Base-by-base conservation (phyloP, 371 early-diverging fungal species). In the Mortierella sp. region DNA sequence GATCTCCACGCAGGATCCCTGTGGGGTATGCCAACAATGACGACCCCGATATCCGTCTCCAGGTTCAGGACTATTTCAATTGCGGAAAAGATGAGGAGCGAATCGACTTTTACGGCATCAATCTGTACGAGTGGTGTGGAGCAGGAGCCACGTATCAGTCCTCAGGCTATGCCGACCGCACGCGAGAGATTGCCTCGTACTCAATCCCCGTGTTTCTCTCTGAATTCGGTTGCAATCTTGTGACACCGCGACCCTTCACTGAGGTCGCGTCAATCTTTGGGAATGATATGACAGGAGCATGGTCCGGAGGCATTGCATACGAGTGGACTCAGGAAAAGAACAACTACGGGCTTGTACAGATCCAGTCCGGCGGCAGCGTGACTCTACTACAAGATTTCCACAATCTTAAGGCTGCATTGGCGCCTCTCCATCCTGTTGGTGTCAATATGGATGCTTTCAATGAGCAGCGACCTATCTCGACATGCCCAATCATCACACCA, bases 11-110 rank as follows among this genome's bases (percentile, higher is more conserved):
- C 43, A 60, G 70, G 27, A 89, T 93, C 37, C 93, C 94, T 3
- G 90, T 94, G 2, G 94, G 94, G 0, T 94, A 94, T 60, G 91
- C 92, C 43, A 90, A 88, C 60, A 92, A 91, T 67, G 93, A 92
- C 59, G 92, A 92, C 69, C 82, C 86, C 37, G 80, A 78, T 54
- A 89, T 92, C 50, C 85, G 91, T n/a, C 82, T 85, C 60, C 80
- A 85, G 49, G 85, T 92, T 47, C 85, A 88, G 70, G 83, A 82
- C 53, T 93, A 91, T 66, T 92, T 92, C 77, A 87, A 83, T 57
- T 93, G 94, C 55, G 94, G 93, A 45, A 82, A 86, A 51, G 84
- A 81, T 6, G 80, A 83, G 57, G 68, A 74, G 34, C 67, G 66
- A 10, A 61, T 62, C 44, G 94, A 94, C 62, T 93, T 93, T 65